Evolutionary conservation across 352 stramenopile genomes (phyloP).

Genomic region (Pythium utonaiense): DNA sequence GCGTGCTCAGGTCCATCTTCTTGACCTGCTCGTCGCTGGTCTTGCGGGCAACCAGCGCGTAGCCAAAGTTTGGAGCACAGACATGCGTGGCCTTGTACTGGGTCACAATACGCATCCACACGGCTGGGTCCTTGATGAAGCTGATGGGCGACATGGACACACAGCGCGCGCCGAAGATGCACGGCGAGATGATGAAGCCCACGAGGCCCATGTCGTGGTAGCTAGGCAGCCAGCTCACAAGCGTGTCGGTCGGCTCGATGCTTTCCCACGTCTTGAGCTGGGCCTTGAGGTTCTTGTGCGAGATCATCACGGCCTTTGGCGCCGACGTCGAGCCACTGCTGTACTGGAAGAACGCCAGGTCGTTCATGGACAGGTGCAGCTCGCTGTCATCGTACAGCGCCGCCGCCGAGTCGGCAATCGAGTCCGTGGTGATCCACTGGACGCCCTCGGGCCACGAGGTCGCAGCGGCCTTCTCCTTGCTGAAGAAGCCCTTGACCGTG

Average conservation of each 20-base stretch:
- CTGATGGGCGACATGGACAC: constrained; percentile 83
- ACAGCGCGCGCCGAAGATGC: constrained; percentile 49
- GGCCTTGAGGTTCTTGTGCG: constrained; percentile 66
- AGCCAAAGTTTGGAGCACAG: constrained; percentile 80
- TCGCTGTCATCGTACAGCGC: constrained; percentile 47
- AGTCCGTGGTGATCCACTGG: constrained; percentile 71
- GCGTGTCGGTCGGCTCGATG: constrained; percentile 51
- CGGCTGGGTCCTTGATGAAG: constrained; percentile 81
- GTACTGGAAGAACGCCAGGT: constrained; percentile 86
- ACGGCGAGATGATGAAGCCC: constrained; percentile 76
- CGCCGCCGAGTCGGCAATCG: constrained; percentile 45
- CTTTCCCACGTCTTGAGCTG: constrained; percentile 78
- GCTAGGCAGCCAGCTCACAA: constrained; percentile 77
- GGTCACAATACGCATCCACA: constrained; percentile 75
- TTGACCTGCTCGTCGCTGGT: constrained; percentile 59
- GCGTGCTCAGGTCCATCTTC: constrained; percentile 52
- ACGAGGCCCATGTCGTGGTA: constrained; percentile 87
- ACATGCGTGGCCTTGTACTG: constrained; percentile 80
- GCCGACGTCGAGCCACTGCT: constrained; percentile 75
- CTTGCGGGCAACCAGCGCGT: constrained; percentile 69
- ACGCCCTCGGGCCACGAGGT: constrained; percentile 64
- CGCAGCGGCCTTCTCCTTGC: constrained; percentile 33
- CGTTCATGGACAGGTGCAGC: constrained; percentile 37
- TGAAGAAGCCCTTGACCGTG: constrained; percentile 77
- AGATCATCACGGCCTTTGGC: constrained; percentile 84